Percentiles rank a stretch among this genome's conserved stretches.
Evolutionary conservation across 2,329 filamentous ascomycete genomes (phyloP).

Genomic region (Clarireedia paspali): DNA sequence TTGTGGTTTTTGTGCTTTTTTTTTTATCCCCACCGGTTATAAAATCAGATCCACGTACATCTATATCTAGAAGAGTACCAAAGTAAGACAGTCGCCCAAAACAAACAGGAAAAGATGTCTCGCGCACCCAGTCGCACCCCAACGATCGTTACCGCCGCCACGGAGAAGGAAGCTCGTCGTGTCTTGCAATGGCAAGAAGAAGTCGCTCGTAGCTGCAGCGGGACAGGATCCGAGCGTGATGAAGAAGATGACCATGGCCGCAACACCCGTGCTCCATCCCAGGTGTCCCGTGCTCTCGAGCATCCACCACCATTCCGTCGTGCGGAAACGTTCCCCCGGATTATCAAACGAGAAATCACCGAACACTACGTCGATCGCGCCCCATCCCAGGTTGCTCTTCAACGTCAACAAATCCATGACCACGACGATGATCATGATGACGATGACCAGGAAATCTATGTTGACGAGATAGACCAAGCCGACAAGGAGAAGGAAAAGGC

Average conservation of each 20-base stretch:
- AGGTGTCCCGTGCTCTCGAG: not conserved
- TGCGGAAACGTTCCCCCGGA: slow-evolving; percentile 9
- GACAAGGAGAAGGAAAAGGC: not conserved
- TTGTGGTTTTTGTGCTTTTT: not conserved
- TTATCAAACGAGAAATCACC: not conserved
- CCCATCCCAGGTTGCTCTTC: not conserved
- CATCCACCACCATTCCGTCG: slow-evolving; percentile 5
- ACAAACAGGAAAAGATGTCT: not conserved
- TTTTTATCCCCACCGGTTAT: not conserved
- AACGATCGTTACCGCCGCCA: slow-evolving; percentile 21
- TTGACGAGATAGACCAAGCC: slow-evolving; percentile 12
- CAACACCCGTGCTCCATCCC: slow-evolving; percentile 2
- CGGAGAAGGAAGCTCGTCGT: slow-evolving; percentile 26
- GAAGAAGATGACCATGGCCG: not conserved
- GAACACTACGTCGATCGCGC: not conserved
- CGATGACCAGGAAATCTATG: slow-evolving; percentile 1
- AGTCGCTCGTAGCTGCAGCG: slow-evolving; percentile 25
- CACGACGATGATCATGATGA: not conserved
- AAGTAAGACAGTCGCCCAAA: not conserved
- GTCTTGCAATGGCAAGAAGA: slow-evolving; percentile 39
- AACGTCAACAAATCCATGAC: slow-evolving; percentile 1
- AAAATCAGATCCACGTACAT: not conserved
- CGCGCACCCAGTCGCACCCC: not conserved
- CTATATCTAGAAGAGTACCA: too few relatives aligned
- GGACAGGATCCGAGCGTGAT: not conserved